These are phyloP conservation scores for Nakazawaea ernobii DNA, from an alignment of 805 yeast genomes.

Conservation along the genomic window DNA sequence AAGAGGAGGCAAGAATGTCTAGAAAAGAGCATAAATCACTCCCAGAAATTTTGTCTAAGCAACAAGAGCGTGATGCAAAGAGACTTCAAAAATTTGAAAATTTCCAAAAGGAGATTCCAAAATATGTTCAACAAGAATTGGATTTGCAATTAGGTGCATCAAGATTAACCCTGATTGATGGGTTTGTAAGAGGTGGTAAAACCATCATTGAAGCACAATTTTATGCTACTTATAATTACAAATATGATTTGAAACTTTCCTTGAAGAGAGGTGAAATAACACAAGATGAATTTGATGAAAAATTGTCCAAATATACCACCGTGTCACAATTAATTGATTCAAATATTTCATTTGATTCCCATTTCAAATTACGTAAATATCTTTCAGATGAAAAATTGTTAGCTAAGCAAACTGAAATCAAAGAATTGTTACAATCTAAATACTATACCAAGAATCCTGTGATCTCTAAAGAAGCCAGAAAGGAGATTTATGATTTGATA, in stretches of 20 bases:
- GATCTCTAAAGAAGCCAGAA: slow-evolving; percentile 31
- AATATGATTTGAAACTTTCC: slow-evolving; percentile 37
- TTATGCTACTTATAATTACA: slow-evolving; percentile 48
- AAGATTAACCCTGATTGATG: slow-evolving; percentile 51
- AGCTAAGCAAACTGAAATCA: slow-evolving; percentile 16
- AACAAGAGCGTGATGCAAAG: slow-evolving; percentile 33
- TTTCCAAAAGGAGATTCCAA: slow-evolving; percentile 27
- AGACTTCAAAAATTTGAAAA: slow-evolving; percentile 26
- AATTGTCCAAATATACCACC: slow-evolving; percentile 26
- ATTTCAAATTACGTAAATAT: slow-evolving; percentile 32
- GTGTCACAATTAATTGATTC: slow-evolving; percentile 37
- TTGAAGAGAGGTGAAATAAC: slow-evolving; percentile 31
- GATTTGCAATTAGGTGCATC: slow-evolving; percentile 34
- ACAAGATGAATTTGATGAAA: slow-evolving; percentile 19
- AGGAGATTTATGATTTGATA: slow-evolving; percentile 38
- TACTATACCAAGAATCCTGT: slow-evolving; percentile 16
- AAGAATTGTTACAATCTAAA: slow-evolving; percentile 16
- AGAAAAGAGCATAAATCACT: slow-evolving; percentile 62
- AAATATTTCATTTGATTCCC: slow-evolving; percentile 42
- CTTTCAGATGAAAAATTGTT: slow-evolving; percentile 29
- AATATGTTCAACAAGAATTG: slow-evolving; percentile 18
- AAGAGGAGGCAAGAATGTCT: slow-evolving; percentile 56
- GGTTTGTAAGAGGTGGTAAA: slow-evolving; percentile 56
- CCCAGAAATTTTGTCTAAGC: slow-evolving; percentile 40
- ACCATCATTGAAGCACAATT: slow-evolving; percentile 48